Evolutionary conservation across 139 green algal species (phyloP), one percentile per base, ranked within the genome.

Genomic region (Astrephomene gubernaculifera): DNA sequence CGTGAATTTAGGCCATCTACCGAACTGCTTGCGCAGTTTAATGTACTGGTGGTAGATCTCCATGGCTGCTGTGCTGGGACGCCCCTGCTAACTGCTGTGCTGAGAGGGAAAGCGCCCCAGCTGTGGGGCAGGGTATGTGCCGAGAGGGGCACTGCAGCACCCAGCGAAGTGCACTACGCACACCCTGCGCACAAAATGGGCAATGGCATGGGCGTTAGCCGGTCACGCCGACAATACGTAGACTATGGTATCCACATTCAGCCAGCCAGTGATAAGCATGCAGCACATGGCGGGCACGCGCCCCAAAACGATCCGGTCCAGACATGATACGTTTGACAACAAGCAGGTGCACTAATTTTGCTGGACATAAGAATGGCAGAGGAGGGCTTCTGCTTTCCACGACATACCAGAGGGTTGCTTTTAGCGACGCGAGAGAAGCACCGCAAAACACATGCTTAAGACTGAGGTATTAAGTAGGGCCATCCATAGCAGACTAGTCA

Each of bases 41-140:
- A 95, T 86, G 88, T 98, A 98, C 71, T 95, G 92, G 41, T 96
- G 81, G 38, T 92, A 93, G 14, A 98, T 94, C 94, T 98, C 90
- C 90, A 92, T 95, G 75, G 10, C 14, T 6, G 36, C 35, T 12
- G 14, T 57, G 49, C 14, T 17, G 49, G 12, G 49, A 17, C 49
- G 17, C 49, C 49, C 21, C 60, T 68, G 60, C 60, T 68, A 68
- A 68, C 60, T n/a, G 60, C 60, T 68, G 60, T 38, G 60, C 27
- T 68, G 12, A 57, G 14, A 17, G 49, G 14, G 49, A 57, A 57
- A 57, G 14, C 12, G 14, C 12, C 49, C 49, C 49, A 25, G 49
- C 14, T 17, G 49, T 57, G 14, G 17, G 49, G 49, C 17, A n/a
- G 49, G 49, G 49, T 57, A 57, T 57, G 49, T 65, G 49, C 17